Percentiles rank a stretch among this genome's conserved stretches.
Evolutionary conservation across 2,329 filamentous ascomycete species (phyloP).

Genomic region (Ramularia endophylla): DNA sequence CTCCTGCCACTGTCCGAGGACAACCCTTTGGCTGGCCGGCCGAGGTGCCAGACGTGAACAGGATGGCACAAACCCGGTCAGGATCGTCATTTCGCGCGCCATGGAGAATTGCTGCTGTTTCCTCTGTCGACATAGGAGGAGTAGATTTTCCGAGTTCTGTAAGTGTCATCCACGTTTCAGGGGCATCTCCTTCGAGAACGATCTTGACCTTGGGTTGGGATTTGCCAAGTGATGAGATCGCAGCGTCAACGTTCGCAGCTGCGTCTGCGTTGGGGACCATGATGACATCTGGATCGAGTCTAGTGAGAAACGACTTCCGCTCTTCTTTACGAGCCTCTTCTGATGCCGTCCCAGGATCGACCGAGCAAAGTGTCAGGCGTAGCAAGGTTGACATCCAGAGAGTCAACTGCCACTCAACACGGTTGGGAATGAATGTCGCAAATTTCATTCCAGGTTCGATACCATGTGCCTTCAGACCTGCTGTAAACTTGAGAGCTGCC

Average conservation of each 20-base stretch:
- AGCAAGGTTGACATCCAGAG: conserved; percentile 10
- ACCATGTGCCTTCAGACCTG: conserved; percentile 6
- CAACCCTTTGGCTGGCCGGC: too few species aligned
- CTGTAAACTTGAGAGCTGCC: conserved; percentile 8
- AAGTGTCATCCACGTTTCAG: conserved; percentile 1
- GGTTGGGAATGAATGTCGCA: conserved; percentile 14
- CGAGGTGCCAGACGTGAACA: too few species aligned
- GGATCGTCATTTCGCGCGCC: too few species aligned
- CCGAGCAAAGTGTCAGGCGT: conserved; percentile 9
- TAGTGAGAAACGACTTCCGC: conserved; percentile 7
- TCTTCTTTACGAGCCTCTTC: conserved; percentile 10
- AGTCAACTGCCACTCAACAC: conserved; percentile 13
- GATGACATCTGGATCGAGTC: conserved; percentile 10
- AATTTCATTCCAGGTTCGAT: conserved; percentile 12
- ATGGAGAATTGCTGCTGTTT: too few species aligned
- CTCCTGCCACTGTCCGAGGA: too few species aligned
- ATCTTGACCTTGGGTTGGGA: conserved; percentile 9
- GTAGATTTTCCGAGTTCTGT: conserved; percentile 1
- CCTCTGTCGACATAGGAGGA: too few species aligned
- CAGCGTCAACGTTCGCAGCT: conserved; percentile 6
- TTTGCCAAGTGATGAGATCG: neutral
- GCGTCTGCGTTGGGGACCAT: conserved; percentile 7
- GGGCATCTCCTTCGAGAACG: conserved; percentile 4
- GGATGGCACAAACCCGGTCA: too few species aligned
- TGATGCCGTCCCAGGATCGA: conserved; percentile 15